Conservation (phyloP, 768 basidiomycete species). For the Agrocybe praecox region DNA sequence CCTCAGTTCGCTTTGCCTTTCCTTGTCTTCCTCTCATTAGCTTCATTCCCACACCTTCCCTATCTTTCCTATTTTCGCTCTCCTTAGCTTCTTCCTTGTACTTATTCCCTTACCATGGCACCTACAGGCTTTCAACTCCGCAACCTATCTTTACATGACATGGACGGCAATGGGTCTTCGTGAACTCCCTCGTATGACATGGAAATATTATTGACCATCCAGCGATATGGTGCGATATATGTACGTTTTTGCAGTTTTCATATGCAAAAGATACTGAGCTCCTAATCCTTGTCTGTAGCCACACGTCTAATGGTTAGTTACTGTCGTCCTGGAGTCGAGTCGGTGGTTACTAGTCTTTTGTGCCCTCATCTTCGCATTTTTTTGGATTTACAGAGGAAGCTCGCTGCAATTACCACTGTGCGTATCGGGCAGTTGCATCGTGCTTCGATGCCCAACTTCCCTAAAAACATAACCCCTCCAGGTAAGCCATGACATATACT, state of each 20-base stretch:
- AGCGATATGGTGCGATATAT: conserved; percentile 54
- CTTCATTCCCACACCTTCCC: conserved; percentile 20
- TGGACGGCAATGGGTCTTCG: conserved; percentile 51
- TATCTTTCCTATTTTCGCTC: conserved; percentile 34
- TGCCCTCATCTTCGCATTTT: too few species aligned
- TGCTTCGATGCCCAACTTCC: too few species aligned
- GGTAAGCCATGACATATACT: too few species aligned
- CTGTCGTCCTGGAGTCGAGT: too few species aligned
- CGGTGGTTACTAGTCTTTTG: too few species aligned
- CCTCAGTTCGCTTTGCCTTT: too few species aligned
- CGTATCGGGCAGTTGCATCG: too few species aligned
- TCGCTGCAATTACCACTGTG: too few species aligned
- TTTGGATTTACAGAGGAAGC: too few species aligned
- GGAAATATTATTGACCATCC: conserved; percentile 40
- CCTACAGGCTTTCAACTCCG: conserved; percentile 49
- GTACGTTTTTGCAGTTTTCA: conserved; percentile 18
- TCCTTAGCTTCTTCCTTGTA: conserved; percentile 41
- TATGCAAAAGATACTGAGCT: background rate
- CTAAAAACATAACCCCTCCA: too few species aligned
- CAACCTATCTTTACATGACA: conserved; percentile 55
- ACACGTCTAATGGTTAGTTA: conserved; percentile 26
- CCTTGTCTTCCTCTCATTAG: too few species aligned
- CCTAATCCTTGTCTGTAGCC: background rate
- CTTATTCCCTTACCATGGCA: conserved; percentile 54
- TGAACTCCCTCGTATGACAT: conserved; percentile 65